A percentile compares a stretch with the other conserved stretches of the same genome.
Conservation (phyloP, 192 early-diverging fungal genomes). For the Backusella tuberculispora region DNA sequence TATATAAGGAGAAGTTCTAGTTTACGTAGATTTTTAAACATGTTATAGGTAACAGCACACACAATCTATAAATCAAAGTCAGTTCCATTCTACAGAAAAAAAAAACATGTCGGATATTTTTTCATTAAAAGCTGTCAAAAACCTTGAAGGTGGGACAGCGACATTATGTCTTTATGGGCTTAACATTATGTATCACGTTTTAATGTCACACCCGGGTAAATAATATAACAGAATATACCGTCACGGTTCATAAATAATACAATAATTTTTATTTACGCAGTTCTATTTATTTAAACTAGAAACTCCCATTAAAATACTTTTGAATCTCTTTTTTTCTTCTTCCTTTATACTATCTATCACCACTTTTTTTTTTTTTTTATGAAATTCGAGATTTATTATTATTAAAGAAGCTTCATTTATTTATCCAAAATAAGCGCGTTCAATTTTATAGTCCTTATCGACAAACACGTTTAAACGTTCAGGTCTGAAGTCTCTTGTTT, state of each 20-base stretch:
- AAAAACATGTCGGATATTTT: background rate
- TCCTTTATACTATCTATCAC: background rate
- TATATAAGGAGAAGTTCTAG: too few species aligned
- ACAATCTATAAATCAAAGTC: background rate
- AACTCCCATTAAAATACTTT: background rate
- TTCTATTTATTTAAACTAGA: too few species aligned
- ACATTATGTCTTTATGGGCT: too few species aligned
- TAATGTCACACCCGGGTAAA: background rate
- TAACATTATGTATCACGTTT: conserved; percentile 9
- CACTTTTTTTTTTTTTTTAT: background rate
- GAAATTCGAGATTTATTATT: background rate
- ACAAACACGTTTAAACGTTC: conserved; percentile 49
- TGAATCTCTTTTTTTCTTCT: background rate
- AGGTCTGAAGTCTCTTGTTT: conserved; percentile 51
- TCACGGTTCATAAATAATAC: too few species aligned
- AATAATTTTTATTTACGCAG: too few species aligned
- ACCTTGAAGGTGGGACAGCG: background rate
- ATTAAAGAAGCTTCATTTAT: background rate
- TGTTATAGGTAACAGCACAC: background rate
- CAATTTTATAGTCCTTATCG: background rate
- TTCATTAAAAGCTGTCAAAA: background rate
- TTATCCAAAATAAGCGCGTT: background rate
- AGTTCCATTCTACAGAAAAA: background rate
- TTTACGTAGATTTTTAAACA: too few species aligned
- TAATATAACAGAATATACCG: background rate